Conservation (phyloP, 2,329 filamentous ascomycete species). For the Daldinia sp. region DNA sequence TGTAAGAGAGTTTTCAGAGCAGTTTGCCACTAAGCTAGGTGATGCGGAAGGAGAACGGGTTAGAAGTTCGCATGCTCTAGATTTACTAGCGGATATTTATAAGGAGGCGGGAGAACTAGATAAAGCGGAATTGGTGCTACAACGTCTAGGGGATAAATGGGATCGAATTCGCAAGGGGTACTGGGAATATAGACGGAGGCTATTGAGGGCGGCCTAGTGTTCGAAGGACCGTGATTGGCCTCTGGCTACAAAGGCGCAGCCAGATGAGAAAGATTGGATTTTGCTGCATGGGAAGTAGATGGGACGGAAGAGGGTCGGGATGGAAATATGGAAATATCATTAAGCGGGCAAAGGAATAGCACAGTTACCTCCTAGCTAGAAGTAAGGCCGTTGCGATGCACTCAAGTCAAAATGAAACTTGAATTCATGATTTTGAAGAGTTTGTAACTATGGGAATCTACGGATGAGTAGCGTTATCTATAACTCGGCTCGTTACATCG, state of each 20-base stretch:
- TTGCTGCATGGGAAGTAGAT: not conserved
- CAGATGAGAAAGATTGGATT: too few relatives aligned
- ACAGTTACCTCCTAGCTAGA: not conserved
- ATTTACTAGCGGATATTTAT: conserved; percentile 75
- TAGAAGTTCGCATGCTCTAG: conserved; percentile 71
- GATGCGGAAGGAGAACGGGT: conserved; percentile 59
- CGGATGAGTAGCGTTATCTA: not conserved
- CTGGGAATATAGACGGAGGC: conserved; percentile 79
- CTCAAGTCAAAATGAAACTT: not conserved
- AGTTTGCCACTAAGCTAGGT: conserved; percentile 60
- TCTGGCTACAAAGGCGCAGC: not conserved
- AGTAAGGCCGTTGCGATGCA: not conserved
- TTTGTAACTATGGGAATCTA: not conserved
- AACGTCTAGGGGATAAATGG: conserved; percentile 81
- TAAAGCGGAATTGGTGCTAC: conserved; percentile 74
- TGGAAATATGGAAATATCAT: too few relatives aligned
- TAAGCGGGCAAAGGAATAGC: not conserved
- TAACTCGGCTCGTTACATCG: not conserved
- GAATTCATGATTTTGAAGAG: not conserved
- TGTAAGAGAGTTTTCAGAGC: conserved; percentile 58
- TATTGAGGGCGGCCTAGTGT: conserved; percentile 45
- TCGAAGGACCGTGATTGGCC: not conserved
- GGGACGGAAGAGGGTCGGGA: not conserved
- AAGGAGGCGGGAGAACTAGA: conserved; percentile 63
- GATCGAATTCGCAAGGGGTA: conserved; percentile 92